A percentile compares a stretch with the other conserved stretches of the same genome.
phyloP scores from a whole-genome alignment of 2,329 filamentous ascomycete species.

The Chalaropsis ovoidea region DNA sequence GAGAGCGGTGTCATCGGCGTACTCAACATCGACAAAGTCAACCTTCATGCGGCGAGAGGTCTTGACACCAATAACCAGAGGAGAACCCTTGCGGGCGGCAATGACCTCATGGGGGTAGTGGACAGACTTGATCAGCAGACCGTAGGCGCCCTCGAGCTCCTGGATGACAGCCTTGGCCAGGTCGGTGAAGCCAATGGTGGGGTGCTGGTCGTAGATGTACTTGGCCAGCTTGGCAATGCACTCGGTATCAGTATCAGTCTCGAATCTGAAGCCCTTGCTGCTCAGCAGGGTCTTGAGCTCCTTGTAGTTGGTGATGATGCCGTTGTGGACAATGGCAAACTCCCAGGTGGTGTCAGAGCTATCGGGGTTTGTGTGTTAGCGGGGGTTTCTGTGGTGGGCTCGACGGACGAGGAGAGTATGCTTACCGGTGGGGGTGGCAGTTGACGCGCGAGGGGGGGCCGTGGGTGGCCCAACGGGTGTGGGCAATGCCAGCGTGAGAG shows the following conservation, averaged over 20 bases:
- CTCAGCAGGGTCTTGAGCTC: conserved; percentile 88
- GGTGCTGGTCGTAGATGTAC: conserved; percentile 93
- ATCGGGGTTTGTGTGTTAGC: conserved; percentile 13
- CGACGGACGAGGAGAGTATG: conserved; percentile 22
- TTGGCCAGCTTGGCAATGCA: conserved; percentile 98
- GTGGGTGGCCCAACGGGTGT: conserved; percentile 98
- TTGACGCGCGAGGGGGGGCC: conserved; percentile 86
- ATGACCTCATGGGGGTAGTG: conserved; percentile 98
- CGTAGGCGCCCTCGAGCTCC: conserved; percentile 95
- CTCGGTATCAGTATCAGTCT: conserved; percentile 98
- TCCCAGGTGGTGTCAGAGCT: conserved; percentile 93
- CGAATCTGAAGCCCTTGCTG: conserved; percentile 94
- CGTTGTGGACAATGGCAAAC: conserved; percentile 96
- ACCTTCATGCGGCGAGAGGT: conserved; percentile 99
- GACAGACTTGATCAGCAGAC: conserved; percentile 93
- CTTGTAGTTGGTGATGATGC: conserved; percentile 99
- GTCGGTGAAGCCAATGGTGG: conserved; percentile 88
- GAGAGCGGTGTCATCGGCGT: conserved; percentile 73
- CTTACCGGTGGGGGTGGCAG: conserved; percentile 96
- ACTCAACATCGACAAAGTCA: conserved; percentile 98
- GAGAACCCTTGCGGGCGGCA: conserved; percentile 95
- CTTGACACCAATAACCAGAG: conserved; percentile 87
- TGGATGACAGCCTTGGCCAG: conserved; percentile 96
- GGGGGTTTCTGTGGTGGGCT: neutral
- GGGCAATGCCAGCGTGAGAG: conserved; percentile 95